Evolutionary conservation across 257 asterid genomes (phyloP).

Genomic region (Solanum lycopersicoides): DNA sequence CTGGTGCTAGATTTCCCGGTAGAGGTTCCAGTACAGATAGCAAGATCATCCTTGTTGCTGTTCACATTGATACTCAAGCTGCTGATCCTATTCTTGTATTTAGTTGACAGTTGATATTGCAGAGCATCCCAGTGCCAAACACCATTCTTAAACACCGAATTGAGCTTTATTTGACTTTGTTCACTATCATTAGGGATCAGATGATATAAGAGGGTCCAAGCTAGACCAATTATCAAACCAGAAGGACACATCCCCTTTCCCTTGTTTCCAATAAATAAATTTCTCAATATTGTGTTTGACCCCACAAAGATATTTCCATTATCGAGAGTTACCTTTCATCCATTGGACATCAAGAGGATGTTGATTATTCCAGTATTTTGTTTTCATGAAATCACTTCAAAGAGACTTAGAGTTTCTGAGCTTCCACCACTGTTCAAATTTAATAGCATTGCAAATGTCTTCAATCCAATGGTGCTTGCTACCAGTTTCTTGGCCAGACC

Average conservation of each 20-base stretch:
- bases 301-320: not conserved
- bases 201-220: not conserved
- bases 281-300: not conserved
- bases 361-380: not conserved
- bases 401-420: not conserved
- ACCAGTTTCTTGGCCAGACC: not conserved
- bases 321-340: not conserved
- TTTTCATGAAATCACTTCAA: not conserved
- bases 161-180: not conserved
- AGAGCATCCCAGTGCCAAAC: not conserved
- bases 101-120: not conserved
- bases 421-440: not conserved
- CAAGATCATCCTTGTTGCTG: not conserved
- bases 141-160: not conserved
- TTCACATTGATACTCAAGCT: not conserved
- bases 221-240: not conserved
- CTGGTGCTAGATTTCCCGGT: not conserved
- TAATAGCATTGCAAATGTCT: not conserved
- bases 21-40: not conserved
- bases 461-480: not conserved
- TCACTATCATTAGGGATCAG: not conserved
- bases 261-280: not conserved
- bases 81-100: not conserved
- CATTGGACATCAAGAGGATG: not conserved
- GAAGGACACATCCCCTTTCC: not conserved